These are phyloP conservation scores for Puccinia horiana DNA, from an alignment of 1,284 basidiomycete species.

Conservation along the genomic window DNA sequence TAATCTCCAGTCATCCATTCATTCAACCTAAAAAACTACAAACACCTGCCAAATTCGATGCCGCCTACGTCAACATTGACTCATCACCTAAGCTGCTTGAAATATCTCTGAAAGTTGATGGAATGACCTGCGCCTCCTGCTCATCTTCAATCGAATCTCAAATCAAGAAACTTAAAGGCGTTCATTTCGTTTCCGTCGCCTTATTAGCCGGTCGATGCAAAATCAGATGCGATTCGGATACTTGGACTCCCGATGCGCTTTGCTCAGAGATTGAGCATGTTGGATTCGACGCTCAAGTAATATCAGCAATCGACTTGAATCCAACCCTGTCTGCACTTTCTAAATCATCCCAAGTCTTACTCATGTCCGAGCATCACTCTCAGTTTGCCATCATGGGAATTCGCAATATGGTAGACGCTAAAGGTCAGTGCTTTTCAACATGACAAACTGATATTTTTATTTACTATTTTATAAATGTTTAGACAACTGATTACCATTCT, in stretches of 20 bases:
- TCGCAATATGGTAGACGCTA: background rate
- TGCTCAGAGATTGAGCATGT: slow-evolving; percentile 82
- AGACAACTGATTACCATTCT: background rate
- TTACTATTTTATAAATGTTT: background rate
- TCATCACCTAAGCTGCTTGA: slow-evolving; percentile 63
- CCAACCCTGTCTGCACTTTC: background rate
- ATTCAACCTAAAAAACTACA: background rate
- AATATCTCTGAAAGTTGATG: slow-evolving; percentile 70
- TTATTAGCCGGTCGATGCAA: slow-evolving; percentile 72
- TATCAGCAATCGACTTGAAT: slow-evolving; percentile 65
- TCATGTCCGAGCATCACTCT: slow-evolving; percentile 6
- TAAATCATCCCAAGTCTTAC: slow-evolving; percentile 3
- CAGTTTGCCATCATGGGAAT: slow-evolving; percentile 9
- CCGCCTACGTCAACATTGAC: background rate
- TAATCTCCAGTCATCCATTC: slow-evolving; percentile 17
- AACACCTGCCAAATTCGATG: background rate
- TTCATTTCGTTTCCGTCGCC: slow-evolving; percentile 72
- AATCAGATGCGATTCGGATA: slow-evolving; percentile 72
- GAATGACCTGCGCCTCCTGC: slow-evolving; percentile 85
- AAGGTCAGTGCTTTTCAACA: slow-evolving; percentile 30
- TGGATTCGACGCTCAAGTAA: slow-evolving; percentile 86
- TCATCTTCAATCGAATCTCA: slow-evolving; percentile 75
- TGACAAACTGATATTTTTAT: background rate
- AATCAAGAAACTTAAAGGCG: slow-evolving; percentile 72
- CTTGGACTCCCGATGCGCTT: slow-evolving; percentile 75